Base-by-base conservation (phyloP, 78 protist species). In the Dictyostelium intermedium region DNA sequence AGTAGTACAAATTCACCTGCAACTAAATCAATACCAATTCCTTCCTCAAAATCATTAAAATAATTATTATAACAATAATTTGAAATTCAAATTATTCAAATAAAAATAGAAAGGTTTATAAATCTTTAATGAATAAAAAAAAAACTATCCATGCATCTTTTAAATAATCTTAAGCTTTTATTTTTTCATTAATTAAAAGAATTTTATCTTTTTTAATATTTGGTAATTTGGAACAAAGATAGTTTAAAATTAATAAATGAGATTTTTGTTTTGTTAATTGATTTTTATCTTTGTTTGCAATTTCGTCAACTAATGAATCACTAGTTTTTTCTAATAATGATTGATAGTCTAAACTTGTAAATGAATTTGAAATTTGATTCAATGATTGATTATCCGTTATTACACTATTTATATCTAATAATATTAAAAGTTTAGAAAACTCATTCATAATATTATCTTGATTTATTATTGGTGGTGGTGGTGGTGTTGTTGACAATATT, bases 21-120 rank as follows among this genome's bases (percentile, higher is more conserved):
- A 72, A 13, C 79, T 18, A 72, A 72, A 72, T 72, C 79, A 72
- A 72, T 72, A 32, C 79, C 79, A 72, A 72, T 72, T 18, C 79
- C 79, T 30, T 72, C 79, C 11, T 66, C 74, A 66, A 66, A 66
- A 66, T 66, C 74, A 27, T 66, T 66, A 66, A 66, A 66, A 66
- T 66, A 63, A 63, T 11, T 8, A n/a, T 14, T 23, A 60, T 14
- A 66, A 66, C 18, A 27, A 66, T 66, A 27, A 27, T 27, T 27
- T 27, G 74, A 66, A 66, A 66, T 27, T 66, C 35, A 66, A 66
- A 27, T 27, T 66, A 27, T 66, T 66, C 9, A 27, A 27, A 27
- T 25, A 23, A 23, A 60, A 56, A 14, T 56, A 14, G 16, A 14
- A 14, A 14, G 0, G 1, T 5, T 10, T 10, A 56, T 14, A 14